Evolutionary conservation across 1,139 yeast species (phyloP).

Genomic region (Pichia sp.): DNA sequence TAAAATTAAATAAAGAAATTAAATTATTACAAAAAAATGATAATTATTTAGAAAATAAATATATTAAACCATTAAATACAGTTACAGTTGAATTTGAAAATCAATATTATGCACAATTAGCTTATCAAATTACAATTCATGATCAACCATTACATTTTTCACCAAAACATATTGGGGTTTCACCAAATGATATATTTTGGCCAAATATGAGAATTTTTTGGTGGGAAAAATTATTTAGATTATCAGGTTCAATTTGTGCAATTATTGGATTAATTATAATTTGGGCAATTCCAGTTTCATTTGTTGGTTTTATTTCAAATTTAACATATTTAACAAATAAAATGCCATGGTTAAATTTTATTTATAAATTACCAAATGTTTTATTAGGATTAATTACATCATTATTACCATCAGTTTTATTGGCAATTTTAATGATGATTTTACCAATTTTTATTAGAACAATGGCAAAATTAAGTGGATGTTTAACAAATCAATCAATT

Average conservation of each 20-base stretch:
- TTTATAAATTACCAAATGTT: slow-evolving; percentile 47
- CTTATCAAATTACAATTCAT: slow-evolving; percentile 53
- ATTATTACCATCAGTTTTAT: slow-evolving; percentile 53
- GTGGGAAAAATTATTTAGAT: slow-evolving; percentile 72
- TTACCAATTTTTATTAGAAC: slow-evolving; percentile 73
- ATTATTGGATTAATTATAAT: slow-evolving; percentile 51
- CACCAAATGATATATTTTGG: slow-evolving; percentile 64
- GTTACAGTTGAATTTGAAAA: slow-evolving; percentile 65
- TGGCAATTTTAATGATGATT: slow-evolving; percentile 54
- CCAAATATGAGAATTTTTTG: slow-evolving; percentile 66
- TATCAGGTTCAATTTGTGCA: slow-evolving; percentile 51
- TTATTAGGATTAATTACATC: slow-evolving; percentile 49
- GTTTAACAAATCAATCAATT: slow-evolving; percentile 60
- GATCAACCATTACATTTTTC: slow-evolving; percentile 47
- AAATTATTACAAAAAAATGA: slow-evolving; percentile 39
- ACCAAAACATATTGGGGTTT: slow-evolving; percentile 50
- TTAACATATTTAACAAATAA: slow-evolving; percentile 50
- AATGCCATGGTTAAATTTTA: slow-evolving; percentile 48
- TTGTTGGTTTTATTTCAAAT: slow-evolving; percentile 61
- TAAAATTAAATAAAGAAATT: slow-evolving; percentile 51
- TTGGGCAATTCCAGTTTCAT: slow-evolving; percentile 68
- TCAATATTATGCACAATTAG: slow-evolving; percentile 66
- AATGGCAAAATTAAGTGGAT: slow-evolving; percentile 70
- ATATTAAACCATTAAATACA: slow-evolving; percentile 45
- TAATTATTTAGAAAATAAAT: slow-evolving; percentile 29